Base-by-base conservation (phyloP, 2,329 filamentous ascomycete species). In the Harringtonia lauricola region DNA sequence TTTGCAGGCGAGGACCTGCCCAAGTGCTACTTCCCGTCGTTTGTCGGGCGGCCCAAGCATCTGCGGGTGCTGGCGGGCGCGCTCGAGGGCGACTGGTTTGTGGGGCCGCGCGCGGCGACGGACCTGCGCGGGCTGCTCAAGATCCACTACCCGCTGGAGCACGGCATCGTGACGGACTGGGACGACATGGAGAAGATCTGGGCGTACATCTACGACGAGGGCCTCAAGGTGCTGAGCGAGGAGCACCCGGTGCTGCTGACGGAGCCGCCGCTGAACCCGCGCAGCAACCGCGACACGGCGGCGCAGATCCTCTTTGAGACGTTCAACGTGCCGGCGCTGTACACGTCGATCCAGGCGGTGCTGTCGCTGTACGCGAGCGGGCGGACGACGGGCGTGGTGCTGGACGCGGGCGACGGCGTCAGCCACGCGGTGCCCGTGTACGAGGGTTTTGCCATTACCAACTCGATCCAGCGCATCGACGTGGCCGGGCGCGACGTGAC, bases 101-200 rank as follows among this genome's bases (percentile, higher is more conserved):
- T 98, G 61, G 92, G 92, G 41, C 83, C 89, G 56, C 83, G 87
- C 62, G 78, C 78, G 17, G 89, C 90, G 47, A 85, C 88, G 55
- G 89, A 96, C 59, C 73, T 95, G 57, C 80, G 90, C 57, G 92
- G 92, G 3, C 70, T 98, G 49, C 74, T 98, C 55, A 98, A 96
- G 75, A 95, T 98, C 56, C 76, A 81, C 52, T 96, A 96, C 61
- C 92, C 92, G 36, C 70, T 98, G 44, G 92, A 96, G 67, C 92
- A 98, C 62, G 92, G 92, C 55, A 94, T 98, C 57, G 92, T 98
- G 50, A 98, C 92, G 54, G 88, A 98, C 64, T 98, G 92, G 92
- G 92, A 96, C 60, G 92, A 98, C 60, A 98, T 98, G 92, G 92
- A 98, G 71, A 81, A 87, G 68, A 98, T 98, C 66, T 98, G 92